phyloP scores from a whole-genome alignment of 2,329 filamentous ascomycete genomes.

The Corynespora cassiicola region DNA sequence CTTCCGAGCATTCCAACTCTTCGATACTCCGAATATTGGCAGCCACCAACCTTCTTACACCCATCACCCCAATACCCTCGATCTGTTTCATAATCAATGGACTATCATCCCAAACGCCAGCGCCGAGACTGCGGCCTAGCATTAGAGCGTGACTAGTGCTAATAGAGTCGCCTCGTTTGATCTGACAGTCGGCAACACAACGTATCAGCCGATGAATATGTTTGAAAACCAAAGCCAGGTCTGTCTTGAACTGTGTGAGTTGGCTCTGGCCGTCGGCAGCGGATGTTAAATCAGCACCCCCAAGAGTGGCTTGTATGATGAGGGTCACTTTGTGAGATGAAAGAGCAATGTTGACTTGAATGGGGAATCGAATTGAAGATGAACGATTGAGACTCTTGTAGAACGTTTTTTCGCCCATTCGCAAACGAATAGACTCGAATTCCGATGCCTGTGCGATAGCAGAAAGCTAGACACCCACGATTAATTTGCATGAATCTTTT shows the following conservation, averaged over 20 bases:
- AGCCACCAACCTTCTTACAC: slow-evolving; percentile 74
- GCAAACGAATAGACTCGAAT: slow-evolving; percentile 75
- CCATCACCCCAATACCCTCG: slow-evolving; percentile 75
- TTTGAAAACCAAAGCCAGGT: slow-evolving; percentile 70
- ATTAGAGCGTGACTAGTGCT: slow-evolving; percentile 75
- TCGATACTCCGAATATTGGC: slow-evolving; percentile 76
- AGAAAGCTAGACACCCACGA: slow-evolving; percentile 60
- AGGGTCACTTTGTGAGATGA: slow-evolving; percentile 78
- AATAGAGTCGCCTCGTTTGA: slow-evolving; percentile 67
- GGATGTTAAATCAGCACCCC: slow-evolving; percentile 62
- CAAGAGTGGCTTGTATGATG: slow-evolving; percentile 77
- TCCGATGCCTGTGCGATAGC: slow-evolving; percentile 72
- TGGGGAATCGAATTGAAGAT: slow-evolving; percentile 71
- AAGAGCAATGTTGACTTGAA: slow-evolving; percentile 70
- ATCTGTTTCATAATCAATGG: slow-evolving; percentile 84
- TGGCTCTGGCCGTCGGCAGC: slow-evolving; percentile 64
- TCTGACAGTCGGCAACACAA: slow-evolving; percentile 78
- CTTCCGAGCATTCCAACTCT: slow-evolving; percentile 70
- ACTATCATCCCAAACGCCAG: slow-evolving; percentile 81
- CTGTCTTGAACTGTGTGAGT: slow-evolving; percentile 63
- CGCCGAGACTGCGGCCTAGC: slow-evolving; percentile 76
- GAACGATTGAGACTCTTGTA: slow-evolving; percentile 78
- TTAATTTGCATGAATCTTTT: slow-evolving; percentile 9
- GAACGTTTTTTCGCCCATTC: slow-evolving; percentile 69
- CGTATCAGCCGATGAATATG: slow-evolving; percentile 73